Evolutionary conservation across 805 yeast species (phyloP), one percentile per base, ranked within the genome.

Genomic region (Wickerhamiella qilinensis): DNA sequence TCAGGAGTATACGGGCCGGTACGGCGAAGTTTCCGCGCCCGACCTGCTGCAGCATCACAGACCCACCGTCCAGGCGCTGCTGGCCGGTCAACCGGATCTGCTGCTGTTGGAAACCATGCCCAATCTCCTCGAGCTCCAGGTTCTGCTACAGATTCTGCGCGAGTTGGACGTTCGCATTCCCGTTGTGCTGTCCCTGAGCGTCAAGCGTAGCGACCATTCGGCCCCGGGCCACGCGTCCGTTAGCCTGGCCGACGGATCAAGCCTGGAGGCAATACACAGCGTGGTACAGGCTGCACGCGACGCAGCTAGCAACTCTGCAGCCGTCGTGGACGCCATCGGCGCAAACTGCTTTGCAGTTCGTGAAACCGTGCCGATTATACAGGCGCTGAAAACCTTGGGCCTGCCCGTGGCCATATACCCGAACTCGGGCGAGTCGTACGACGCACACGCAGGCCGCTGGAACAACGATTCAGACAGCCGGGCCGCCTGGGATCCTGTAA

Each of bases 91-190:
- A 20, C 57, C 62, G 0, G 84, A 77, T 45, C 40, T 73, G 4
- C 58, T 81, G 18, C 77, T 73, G 0, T 62, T 79, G 41, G 94
- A 82, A 53, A 82, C 94, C 0, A 65, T 81, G 14, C 91, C 93
- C 2, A 69, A 65, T 36, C 52, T 69, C 16, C 50, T 50, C 30
- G 94, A 82, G 55, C 49, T 77, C 29, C 59, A 65, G 47, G 72
- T 66, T 1, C 50, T 79, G 8, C 44, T 69, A 8, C 53, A 62
- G 19, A 44, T 73, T 43, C 42, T 71, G 49, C 56, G 53, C 18
- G 51, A 47, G 18, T 37, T 61, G 41, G 25, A 22, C 3, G 28
- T 19, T 3, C 20, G 37, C 9, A 31, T 43, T n/a, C 68, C 69
- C 14, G 71, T 64, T 44, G 73, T 65, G 55, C 43, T 69, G 18